Evolutionary conservation across 2,329 filamentous ascomycete genomes (phyloP).

Genomic region (Lasiodiplodia sp.): DNA sequence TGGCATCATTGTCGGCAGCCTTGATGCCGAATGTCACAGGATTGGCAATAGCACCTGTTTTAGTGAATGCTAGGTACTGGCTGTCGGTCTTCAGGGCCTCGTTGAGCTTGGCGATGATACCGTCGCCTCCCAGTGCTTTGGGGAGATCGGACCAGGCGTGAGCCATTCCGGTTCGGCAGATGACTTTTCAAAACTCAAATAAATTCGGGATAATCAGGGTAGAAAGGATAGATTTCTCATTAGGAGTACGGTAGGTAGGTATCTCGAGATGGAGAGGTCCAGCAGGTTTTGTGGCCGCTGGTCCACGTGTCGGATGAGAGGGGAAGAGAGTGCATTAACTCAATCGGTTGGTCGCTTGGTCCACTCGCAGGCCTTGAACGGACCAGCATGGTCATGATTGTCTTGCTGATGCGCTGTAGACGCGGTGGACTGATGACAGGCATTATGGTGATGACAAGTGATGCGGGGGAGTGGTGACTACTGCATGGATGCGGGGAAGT

Average conservation of each 20-base stretch:
- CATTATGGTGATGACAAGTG: not conserved
- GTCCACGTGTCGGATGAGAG: slow-evolving; percentile 5
- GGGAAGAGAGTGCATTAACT: slow-evolving; percentile 16
- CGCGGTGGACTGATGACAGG: not conserved
- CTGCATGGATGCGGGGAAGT: slow-evolving; percentile 14
- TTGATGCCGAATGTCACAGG: slow-evolving; percentile 46
- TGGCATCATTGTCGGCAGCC: slow-evolving; percentile 43
- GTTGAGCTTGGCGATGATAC: slow-evolving; percentile 39
- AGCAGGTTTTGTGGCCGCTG: not conserved
- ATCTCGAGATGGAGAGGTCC: not conserved
- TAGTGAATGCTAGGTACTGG: slow-evolving; percentile 46
- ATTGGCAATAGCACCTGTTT: slow-evolving; percentile 44
- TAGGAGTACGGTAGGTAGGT: not conserved
- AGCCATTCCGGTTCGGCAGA: not conserved
- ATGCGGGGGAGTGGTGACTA: not conserved
- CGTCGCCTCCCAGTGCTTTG: slow-evolving; percentile 40
- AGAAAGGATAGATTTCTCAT: not conserved
- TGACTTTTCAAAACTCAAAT: not conserved
- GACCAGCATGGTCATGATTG: not conserved
- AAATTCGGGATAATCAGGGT: not conserved
- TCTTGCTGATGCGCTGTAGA: slow-evolving; percentile 3
- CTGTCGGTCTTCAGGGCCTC: slow-evolving; percentile 43
- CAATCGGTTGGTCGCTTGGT: not conserved
- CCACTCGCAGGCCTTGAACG: not conserved
- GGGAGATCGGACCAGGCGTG: slow-evolving; percentile 43